A percentile compares a stretch with the other conserved stretches of the same genome.
These are phyloP conservation scores for Juglanconis juglandina DNA, from an alignment of 2,329 filamentous ascomycete genomes.

Conservation along the genomic window DNA sequence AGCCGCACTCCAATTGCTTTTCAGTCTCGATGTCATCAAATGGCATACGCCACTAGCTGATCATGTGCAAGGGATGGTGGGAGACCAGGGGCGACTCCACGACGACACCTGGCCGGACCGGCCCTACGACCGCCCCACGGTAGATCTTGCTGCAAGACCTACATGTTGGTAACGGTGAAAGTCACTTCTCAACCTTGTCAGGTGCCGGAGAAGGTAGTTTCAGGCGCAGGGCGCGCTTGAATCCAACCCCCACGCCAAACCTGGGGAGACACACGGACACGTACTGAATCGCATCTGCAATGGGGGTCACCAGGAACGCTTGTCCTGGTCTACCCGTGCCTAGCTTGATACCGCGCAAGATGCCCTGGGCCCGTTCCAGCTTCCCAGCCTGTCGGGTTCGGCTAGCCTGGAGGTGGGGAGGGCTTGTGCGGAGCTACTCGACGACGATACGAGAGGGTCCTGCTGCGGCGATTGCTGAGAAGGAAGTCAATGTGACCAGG, in stretches of 20 bases:
- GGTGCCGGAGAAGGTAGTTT: not conserved
- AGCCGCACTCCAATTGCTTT: too few relatives aligned
- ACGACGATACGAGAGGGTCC: not conserved
- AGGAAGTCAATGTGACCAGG: not conserved
- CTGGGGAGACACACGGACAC: not conserved
- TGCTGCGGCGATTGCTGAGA: not conserved
- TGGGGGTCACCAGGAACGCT: not conserved
- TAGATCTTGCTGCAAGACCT: not conserved
- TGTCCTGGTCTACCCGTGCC: conserved; percentile 15
- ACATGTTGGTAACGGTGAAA: not conserved
- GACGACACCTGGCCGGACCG: not conserved
- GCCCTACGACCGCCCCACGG: not conserved
- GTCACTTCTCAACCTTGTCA: not conserved
- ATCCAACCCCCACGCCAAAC: conserved; percentile 13
- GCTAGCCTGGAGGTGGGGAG: not conserved
- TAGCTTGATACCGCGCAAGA: not conserved
- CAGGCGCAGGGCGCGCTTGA: conserved; percentile 6
- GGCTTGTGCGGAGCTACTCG: not conserved
- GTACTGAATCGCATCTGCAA: conserved; percentile 2
- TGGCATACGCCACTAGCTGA: not conserved
- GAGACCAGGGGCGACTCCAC: not conserved
- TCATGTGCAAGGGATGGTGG: not conserved
- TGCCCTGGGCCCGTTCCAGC: not conserved
- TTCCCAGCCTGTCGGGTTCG: conserved; percentile 9
- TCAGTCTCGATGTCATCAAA: too few relatives aligned